Percentiles rank a stretch among this genome's conserved stretches.
These are phyloP conservation scores for Cutaneotrichosporon sp. DNA, from an alignment of 1,284 basidiomycete species.

Conservation along the genomic window DNA sequence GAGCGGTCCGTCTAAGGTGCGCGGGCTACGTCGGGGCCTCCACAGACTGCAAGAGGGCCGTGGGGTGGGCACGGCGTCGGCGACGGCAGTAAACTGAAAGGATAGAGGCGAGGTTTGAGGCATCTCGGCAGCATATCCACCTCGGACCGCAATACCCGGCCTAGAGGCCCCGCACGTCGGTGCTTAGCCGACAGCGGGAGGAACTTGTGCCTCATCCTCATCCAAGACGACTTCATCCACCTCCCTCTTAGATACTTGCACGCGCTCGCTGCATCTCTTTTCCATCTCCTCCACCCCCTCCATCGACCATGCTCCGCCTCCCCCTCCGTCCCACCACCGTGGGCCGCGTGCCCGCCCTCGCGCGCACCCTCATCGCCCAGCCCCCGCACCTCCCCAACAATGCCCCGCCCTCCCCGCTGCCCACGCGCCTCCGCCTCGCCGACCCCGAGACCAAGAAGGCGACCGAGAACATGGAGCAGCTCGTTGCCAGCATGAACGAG, in stretches of 20 bases:
- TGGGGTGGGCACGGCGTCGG: neutral
- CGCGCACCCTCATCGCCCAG: constrained; percentile 44
- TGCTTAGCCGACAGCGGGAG: constrained; percentile 11
- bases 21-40: neutral
- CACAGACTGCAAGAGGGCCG: neutral
- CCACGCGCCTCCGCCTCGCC: constrained; percentile 28
- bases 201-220: constrained; percentile 9
- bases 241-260: neutral
- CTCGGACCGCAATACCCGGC: constrained; percentile 7
- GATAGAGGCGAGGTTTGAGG: neutral
- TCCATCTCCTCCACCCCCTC: neutral
- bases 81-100: neutral
- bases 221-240: neutral
- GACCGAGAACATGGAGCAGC: constrained; percentile 31
- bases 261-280: neutral
- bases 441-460: constrained; percentile 37
- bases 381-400: constrained; percentile 32
- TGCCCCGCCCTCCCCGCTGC: constrained; percentile 37
- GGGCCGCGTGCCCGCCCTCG: neutral
- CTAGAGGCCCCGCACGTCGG: constrained; percentile 5
- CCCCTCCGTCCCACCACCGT: neutral
- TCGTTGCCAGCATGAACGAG: constrained; percentile 27
- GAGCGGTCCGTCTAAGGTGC: constrained; percentile 1
- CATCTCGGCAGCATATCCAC: neutral
- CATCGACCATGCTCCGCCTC: constrained; percentile 12